Evolutionary conservation across 2,329 filamentous ascomycete genomes (phyloP).

Genomic region (Coniochaeta sp.): DNA sequence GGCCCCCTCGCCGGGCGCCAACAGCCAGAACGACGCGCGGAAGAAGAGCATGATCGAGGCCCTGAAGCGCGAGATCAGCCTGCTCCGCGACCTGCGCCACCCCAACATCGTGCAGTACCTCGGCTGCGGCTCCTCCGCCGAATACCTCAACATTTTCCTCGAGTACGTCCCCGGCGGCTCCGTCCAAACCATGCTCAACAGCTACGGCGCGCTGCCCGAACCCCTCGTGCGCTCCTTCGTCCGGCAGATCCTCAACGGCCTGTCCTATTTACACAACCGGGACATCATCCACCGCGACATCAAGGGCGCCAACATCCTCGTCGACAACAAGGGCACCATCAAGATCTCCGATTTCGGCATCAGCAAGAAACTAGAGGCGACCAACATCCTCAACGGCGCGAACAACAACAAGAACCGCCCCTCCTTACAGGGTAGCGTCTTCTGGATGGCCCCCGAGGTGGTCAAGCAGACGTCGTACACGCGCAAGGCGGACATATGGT

Average conservation of each 20-base stretch:
- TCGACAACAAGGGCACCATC: slow-evolving; percentile 97
- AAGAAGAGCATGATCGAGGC: slow-evolving; percentile 99
- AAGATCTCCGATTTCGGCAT: slow-evolving; percentile 99
- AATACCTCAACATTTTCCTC: slow-evolving; percentile 97
- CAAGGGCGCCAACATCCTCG: slow-evolving; percentile 97
- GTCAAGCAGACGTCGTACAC: slow-evolving; percentile 97
- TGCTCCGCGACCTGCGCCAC: slow-evolving; percentile 89
- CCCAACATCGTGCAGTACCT: slow-evolving; percentile 98
- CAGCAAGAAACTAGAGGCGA: slow-evolving; percentile 92
- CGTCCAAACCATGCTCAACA: slow-evolving; percentile 97
- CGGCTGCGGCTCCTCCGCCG: slow-evolving; percentile 84
- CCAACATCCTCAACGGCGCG: slow-evolving; percentile 68
- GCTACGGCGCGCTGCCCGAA: slow-evolving; percentile 91
- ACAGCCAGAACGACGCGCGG: slow-evolving; percentile 75
- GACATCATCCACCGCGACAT: slow-evolving; percentile 99
- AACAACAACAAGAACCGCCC: slow-evolving; percentile 62
- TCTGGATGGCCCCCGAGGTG: slow-evolving; percentile 99
- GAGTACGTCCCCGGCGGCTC: slow-evolving; percentile 97
- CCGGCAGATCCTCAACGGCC: slow-evolving; percentile 84
- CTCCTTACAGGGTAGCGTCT: slow-evolving; percentile 93
- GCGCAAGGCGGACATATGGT: slow-evolving; percentile 98
- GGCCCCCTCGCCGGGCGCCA: slow-evolving; percentile 69
- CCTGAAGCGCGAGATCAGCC: slow-evolving; percentile 89
- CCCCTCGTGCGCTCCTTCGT: slow-evolving; percentile 94
- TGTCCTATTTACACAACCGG: slow-evolving; percentile 86